Evolutionary conservation across 371 early-diverging fungal genomes (phyloP).

Genomic region (Vittaforma corneae): DNA sequence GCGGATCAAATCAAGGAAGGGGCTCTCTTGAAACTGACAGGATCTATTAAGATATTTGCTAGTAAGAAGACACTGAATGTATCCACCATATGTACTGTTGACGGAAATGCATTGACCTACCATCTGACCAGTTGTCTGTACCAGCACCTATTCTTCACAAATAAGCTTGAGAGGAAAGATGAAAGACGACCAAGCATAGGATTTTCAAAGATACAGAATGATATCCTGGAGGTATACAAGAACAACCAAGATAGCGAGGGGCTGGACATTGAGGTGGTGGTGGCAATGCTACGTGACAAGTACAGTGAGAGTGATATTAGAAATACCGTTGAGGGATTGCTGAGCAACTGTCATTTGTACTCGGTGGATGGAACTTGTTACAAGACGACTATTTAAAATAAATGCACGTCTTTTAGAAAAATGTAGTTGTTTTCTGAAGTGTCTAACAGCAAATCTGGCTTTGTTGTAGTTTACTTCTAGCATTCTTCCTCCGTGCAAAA

Average conservation of each 20-base stretch:
- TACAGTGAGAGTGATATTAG: slow-evolving; percentile 39
- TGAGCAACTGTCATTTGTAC: slow-evolving; percentile 44
- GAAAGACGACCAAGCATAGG: neutral
- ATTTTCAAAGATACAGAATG: slow-evolving; percentile 37
- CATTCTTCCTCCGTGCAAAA: too few species aligned
- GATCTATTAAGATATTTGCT: slow-evolving; percentile 38
- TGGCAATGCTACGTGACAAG: slow-evolving; percentile 43
- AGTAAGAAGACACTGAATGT: slow-evolving; percentile 34
- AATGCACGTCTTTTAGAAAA: too few species aligned
- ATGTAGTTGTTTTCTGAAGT: too few species aligned
- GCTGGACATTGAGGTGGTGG: slow-evolving; percentile 37
- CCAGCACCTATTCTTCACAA: slow-evolving; percentile 26
- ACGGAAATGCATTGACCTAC: slow-evolving; percentile 34
- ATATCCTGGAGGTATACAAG: slow-evolving; percentile 39
- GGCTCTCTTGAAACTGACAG: slow-evolving; percentile 28
- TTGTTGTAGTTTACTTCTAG: too few species aligned
- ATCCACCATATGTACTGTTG: slow-evolving; percentile 20
- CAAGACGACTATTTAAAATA: slow-evolving; percentile 29
- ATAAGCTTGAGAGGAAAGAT: neutral
- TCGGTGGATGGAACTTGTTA: slow-evolving; percentile 35
- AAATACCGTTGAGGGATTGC: slow-evolving; percentile 35
- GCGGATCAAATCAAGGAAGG: slow-evolving; percentile 24
- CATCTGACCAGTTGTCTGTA: slow-evolving; percentile 33
- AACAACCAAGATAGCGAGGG: slow-evolving; percentile 51
- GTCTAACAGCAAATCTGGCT: too few species aligned